Evolutionary conservation across 768 basidiomycete genomes (phyloP).

Genomic region (Lentinus brumalis): DNA sequence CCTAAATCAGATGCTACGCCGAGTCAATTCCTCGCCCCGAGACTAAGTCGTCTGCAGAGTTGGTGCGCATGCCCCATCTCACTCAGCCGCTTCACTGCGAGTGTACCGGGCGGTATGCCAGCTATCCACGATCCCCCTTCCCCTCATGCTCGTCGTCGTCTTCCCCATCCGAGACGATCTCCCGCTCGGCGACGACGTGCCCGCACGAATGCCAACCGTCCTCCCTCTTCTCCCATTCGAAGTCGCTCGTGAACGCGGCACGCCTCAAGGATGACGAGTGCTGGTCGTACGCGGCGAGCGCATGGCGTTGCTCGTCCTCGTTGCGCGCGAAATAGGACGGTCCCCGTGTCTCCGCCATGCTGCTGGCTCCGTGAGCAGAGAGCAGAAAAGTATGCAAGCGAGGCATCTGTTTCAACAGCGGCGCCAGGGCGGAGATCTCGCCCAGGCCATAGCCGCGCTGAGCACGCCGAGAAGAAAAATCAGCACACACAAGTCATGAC

Average conservation of each 20-base stretch:
- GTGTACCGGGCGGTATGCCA: too few species aligned
- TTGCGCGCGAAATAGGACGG: slow-evolving; percentile 2
- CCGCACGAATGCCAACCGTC: not conserved
- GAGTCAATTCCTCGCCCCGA: too few species aligned
- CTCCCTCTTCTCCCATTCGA: slow-evolving; percentile 9
- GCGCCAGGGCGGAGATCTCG: not conserved
- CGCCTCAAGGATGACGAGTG: not conserved
- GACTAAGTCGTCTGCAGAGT: too few species aligned
- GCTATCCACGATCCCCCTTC: too few species aligned
- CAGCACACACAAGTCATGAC: too few species aligned
- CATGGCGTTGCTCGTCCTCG: not conserved
- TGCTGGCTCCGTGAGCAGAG: not conserved
- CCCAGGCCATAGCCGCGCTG: not conserved
- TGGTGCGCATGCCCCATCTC: too few species aligned
- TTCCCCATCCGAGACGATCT: too few species aligned
- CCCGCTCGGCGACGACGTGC: too few species aligned
- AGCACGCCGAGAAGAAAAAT: too few species aligned
- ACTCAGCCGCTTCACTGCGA: too few species aligned
- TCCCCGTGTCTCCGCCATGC: not conserved
- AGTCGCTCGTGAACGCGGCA: slow-evolving; percentile 8
- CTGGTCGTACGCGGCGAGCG: not conserved
- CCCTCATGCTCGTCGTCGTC: too few species aligned
- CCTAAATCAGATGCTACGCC: too few species aligned
- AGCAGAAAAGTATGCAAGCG: slow-evolving; percentile 1
- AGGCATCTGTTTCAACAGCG: not conserved